These are phyloP conservation scores for Populus tomentosa DNA, from an alignment of 441 rosid genomes.

Conservation along the genomic window DNA sequence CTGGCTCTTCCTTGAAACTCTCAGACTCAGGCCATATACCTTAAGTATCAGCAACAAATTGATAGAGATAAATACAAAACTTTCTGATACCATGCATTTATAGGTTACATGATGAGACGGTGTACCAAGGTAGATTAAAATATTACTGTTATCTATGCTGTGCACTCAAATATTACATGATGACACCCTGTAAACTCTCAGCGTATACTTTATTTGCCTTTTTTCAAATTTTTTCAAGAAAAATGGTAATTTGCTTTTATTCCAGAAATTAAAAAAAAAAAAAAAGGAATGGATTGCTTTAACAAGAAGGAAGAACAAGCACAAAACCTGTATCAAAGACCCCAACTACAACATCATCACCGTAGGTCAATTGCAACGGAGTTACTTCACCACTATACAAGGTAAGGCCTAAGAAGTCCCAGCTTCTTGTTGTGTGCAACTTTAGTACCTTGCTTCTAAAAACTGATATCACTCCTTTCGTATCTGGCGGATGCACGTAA, in stretches of 20 bases:
- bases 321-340: conserved; percentile 51
- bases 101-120: too few species aligned
- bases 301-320: neutral
- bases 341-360: conserved; percentile 49
- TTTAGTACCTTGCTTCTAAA: conserved; percentile 49
- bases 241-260: too few species aligned
- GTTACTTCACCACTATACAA: conserved; percentile 18
- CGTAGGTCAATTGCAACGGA: conserved; percentile 41
- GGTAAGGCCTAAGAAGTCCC: conserved; percentile 78
- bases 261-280: neutral
- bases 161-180: neutral
- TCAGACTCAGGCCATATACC: conserved; percentile 75
- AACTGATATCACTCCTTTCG: conserved; percentile 57
- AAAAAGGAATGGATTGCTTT: neutral
- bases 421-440: conserved; percentile 79
- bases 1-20: conserved; percentile 42
- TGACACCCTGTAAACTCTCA: too few species aligned
- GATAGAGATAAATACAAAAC: neutral
- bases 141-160: too few species aligned
- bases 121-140: too few species aligned
- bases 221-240: too few species aligned
- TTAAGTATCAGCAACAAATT: conserved; percentile 10
- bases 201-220: too few species aligned
- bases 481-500: conserved; percentile 33
- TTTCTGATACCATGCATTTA: too few species aligned